phyloP scores from a whole-genome alignment of 768 basidiomycete species.

The Boletellus sp. region DNA sequence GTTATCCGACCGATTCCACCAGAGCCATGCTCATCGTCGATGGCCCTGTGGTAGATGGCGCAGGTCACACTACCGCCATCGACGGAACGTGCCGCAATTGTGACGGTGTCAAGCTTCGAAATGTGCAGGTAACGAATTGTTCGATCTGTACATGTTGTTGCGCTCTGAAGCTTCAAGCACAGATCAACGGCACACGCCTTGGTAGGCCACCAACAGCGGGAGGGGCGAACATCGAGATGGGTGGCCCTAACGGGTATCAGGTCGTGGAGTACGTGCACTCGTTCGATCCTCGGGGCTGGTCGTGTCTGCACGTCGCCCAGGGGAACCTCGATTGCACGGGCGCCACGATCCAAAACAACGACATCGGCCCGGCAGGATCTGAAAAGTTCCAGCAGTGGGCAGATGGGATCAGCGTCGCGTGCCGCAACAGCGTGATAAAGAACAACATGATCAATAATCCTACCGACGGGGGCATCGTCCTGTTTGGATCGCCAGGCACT shows the following conservation, averaged over 20 bases:
- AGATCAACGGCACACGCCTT: conserved; percentile 76
- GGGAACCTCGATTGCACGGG: conserved; percentile 65
- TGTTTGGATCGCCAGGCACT: conserved; percentile 74
- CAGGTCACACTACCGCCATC: conserved; percentile 70
- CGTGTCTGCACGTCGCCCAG: conserved; percentile 74
- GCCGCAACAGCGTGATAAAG: conserved; percentile 54
- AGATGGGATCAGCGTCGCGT: conserved; percentile 75
- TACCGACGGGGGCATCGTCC: conserved; percentile 76
- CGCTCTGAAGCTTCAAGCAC: neutral
- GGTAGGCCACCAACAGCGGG: conserved; percentile 51
- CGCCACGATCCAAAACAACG: conserved; percentile 71
- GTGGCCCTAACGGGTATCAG: conserved; percentile 68
- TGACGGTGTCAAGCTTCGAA: conserved; percentile 57
- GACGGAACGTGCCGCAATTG: conserved; percentile 62
- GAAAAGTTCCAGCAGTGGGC: conserved; percentile 72
- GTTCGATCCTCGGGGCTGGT: conserved; percentile 77
- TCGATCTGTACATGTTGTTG: neutral
- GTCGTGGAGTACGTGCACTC: conserved; percentile 74
- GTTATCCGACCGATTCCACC: conserved; percentile 63
- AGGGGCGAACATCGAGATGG: conserved; percentile 83
- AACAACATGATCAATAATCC: conserved; percentile 69
- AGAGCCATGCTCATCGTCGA: conserved; percentile 68
- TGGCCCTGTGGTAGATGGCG: conserved; percentile 27
- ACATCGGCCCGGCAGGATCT: conserved; percentile 74
- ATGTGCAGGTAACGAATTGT: conserved; percentile 59